Evolutionary conservation across 164 flowering plant genomes (phyloP), one percentile per base, ranked within the genome.

Genomic region (Tetrastigma voinierianum): DNA sequence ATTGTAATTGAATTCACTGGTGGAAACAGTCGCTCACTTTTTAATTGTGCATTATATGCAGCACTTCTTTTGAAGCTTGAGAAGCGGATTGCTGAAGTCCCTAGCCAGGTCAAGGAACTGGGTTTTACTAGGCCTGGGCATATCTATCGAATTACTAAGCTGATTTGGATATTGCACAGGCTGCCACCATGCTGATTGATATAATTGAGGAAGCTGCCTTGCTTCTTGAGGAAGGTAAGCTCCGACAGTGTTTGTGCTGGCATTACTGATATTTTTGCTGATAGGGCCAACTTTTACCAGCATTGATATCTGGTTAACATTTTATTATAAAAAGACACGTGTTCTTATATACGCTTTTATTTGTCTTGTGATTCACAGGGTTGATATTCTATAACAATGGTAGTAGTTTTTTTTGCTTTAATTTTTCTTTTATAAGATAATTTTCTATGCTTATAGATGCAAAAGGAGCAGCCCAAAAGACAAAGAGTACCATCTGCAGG

Each of bases 91-190:
- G 77, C 88, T 67, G 91, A 90, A 71, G 79, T 92, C 63, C 87
- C 89, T 51, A 84, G 92, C 64, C 80, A 82, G 20, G 86, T 96
- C 62, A 92, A 81, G 74, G 99, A 92, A 67, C 67, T 83, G 59
- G 99, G 99, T 62, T 95, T 87, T 76, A 90, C 98, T 51, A 86
- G 78, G 78, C 97, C 97, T 65, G 99, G 99, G 57, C 88, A 92
- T 78, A 89, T 95, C 65, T 92, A 89, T 76, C n/a, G 91, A 92
- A 71, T 64, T 95, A 40, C 83, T 95, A 69, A 69, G 83, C 79
- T 76, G 96, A 89, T 58, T 82, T 95, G n/a, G 89, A 90, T 73
- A 85, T 90, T 56, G 90, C 86, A 1, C 53, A 78, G 45, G 89
- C 97, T 66, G 78, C 88, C 32, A 69, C 67, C 54, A 88, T 81